Evolutionary conservation across 2,329 filamentous ascomycete species (phyloP), one percentile per base, ranked within the genome.

Genomic region (Myriosclerotinia duriaeana): DNA sequence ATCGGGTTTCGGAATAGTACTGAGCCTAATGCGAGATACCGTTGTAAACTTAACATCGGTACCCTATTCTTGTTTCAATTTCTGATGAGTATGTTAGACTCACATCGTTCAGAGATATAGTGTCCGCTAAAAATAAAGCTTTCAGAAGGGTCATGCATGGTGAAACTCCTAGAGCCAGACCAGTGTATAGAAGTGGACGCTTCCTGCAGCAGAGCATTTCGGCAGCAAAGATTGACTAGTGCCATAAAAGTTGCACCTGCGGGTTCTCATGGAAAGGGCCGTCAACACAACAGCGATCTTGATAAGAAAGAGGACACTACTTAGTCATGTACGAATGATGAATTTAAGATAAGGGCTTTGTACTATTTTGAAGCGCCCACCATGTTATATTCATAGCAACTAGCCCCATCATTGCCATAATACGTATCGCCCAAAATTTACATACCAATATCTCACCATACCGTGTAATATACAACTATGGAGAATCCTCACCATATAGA

Each of bases 311-410:
- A 38, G 7, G 20, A 6, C 11, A 48, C 40, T 8, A 50, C 8
- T 26, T 50, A 38, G 30, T 50, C 3, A 36, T 9, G 30, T 50
- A 11, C 14, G n/a, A 60, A 50, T 22, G n/a, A 6, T 48, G 34
- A 7, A 48, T 48, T 12, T 22, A 44, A 36, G 30, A 36, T 17
- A 22, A 38, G 48, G 14, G 14, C 12, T 17, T 60, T 38, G 30
- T n/a, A 36, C 44, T 60, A 22, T 56, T 48, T 11, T 60, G 12
- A 50, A 36, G 15, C 17, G 56, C 56, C 46, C 30, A 36, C 55
- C 34, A 60, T 50, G 44, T 5, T 50, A n/a, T 6, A 38, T 60
- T 50, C n/a, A 17, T 22, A 22, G 9, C 56, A 60, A 36, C 4
- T 20, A 60, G 17, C 30, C 34, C 56, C 30, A 3, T 50, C 56